A percentile compares a stretch with the other conserved stretches of the same genome.
phyloP scores from a whole-genome alignment of 768 basidiomycete species.

The Wakefieldia striispora region DNA sequence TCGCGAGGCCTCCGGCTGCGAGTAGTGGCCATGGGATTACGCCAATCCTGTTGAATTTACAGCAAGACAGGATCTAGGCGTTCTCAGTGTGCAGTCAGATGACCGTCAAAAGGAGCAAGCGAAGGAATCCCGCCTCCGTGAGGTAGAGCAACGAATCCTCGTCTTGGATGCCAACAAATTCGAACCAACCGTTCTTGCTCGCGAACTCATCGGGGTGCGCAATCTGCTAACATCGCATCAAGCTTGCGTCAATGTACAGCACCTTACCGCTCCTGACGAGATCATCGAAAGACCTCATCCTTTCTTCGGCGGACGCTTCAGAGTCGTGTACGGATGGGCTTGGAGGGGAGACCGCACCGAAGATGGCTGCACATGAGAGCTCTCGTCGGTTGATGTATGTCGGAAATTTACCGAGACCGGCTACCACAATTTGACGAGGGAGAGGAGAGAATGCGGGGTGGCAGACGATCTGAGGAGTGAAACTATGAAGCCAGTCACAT shows the following conservation, averaged over 20 bases:
- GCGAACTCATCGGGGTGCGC: constrained; percentile 46
- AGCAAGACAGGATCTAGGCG: constrained; percentile 45
- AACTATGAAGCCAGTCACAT: constrained; percentile 6
- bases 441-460: not conserved
- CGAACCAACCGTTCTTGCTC: constrained; percentile 44
- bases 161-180: constrained; percentile 56
- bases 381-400: constrained; percentile 34
- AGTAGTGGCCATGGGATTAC: constrained; percentile 53
- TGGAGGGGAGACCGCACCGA: constrained; percentile 40
- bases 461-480: too few relatives aligned
- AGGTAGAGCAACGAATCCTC: constrained; percentile 54
- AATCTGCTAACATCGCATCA: constrained; percentile 47
- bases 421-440: constrained; percentile 34
- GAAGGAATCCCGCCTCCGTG: constrained; percentile 38
- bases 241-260: constrained; percentile 50
- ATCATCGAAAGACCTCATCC: constrained; percentile 50
- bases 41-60: constrained; percentile 48
- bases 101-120: not conserved
- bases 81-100: constrained; percentile 29
- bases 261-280: constrained; percentile 48
- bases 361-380: constrained; percentile 36
- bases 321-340: constrained; percentile 43
- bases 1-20: constrained; percentile 36
- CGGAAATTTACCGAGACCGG: constrained; percentile 5
- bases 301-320: constrained; percentile 39